These are phyloP conservation scores for Pythium phragmiticola DNA, from an alignment of 352 stramenopile genomes.

Conservation along the genomic window DNA sequence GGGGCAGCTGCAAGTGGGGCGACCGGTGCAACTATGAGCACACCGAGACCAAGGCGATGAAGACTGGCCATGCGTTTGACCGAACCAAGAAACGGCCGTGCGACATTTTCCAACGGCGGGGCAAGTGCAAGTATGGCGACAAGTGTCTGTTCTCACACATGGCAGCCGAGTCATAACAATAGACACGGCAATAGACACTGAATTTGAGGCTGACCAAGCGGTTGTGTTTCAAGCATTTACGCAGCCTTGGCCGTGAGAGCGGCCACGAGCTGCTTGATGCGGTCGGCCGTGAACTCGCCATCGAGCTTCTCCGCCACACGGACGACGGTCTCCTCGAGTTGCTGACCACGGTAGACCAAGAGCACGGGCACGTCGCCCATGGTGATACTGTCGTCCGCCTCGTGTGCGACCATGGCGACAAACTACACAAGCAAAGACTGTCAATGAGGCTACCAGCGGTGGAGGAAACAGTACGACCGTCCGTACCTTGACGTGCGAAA, in stretches of 20 bases:
- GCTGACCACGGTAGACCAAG: slow-evolving; percentile 53
- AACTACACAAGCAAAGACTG: slow-evolving; percentile 37
- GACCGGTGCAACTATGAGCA: slow-evolving; percentile 76
- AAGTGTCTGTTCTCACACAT: slow-evolving; percentile 72
- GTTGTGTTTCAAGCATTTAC: background rate
- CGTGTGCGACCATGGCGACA: slow-evolving; percentile 50
- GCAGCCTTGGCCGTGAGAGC: background rate
- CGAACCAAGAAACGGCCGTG: slow-evolving; percentile 58
- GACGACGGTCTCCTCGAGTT: slow-evolving; percentile 61
- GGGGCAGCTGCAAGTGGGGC: slow-evolving; percentile 61
- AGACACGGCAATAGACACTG: background rate
- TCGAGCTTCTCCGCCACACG: slow-evolving; percentile 53
- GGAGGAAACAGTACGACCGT: background rate
- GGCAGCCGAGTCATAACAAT: slow-evolving; percentile 4
- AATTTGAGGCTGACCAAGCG: background rate
- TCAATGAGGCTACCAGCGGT: background rate
- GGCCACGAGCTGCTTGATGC: slow-evolving; percentile 24
- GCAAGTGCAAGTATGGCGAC: slow-evolving; percentile 70
- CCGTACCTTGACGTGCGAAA: slow-evolving; percentile 61
- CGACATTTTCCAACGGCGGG: slow-evolving; percentile 41
- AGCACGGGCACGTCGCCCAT: slow-evolving; percentile 64
- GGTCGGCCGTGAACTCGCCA: slow-evolving; percentile 63
- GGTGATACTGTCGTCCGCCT: slow-evolving; percentile 70
- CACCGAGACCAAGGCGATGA: slow-evolving; percentile 67
- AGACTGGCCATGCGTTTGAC: slow-evolving; percentile 43